Percentiles rank a stretch among this genome's conserved stretches.
These are phyloP conservation scores for Tricholoma flavovirens DNA, from an alignment of 768 basidiomycete species.

Conservation along the genomic window DNA sequence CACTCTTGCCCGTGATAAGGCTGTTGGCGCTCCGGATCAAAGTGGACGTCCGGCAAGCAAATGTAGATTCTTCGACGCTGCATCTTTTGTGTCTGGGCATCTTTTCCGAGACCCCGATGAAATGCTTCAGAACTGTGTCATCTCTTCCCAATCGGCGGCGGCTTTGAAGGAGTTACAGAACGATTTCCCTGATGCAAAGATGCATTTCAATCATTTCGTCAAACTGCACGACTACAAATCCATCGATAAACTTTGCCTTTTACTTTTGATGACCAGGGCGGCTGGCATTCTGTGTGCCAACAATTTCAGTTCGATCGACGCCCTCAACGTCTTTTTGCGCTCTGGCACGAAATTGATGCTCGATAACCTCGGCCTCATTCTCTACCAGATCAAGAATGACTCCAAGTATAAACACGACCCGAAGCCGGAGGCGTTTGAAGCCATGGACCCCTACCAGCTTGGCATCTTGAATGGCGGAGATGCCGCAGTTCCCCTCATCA, in stretches of 20 bases:
- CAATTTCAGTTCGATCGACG: conserved; percentile 9
- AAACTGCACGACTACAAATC: background rate
- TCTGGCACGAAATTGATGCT: conserved; percentile 14
- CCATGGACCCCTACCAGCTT: background rate
- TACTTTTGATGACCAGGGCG: background rate
- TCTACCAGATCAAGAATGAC: background rate
- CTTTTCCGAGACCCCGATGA: background rate
- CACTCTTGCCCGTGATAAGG: conserved; percentile 16
- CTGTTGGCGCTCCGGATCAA: background rate
- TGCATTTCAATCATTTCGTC: conserved; percentile 20
- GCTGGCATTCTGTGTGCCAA: conserved; percentile 2
- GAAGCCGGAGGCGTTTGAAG: background rate
- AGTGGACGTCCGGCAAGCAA: background rate
- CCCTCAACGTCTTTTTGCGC: conserved; percentile 17
- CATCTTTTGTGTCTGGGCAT: background rate
- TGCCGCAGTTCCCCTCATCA: conserved; percentile 13
- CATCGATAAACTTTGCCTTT: background rate
- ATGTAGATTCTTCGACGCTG: background rate
- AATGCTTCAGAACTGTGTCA: background rate
- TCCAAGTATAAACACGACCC: background rate
- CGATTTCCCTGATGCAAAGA: background rate
- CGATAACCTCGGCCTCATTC: background rate
- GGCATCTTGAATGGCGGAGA: background rate
- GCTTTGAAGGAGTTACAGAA: background rate
- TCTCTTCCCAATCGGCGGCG: background rate